Conservation (phyloP, 2,329 filamentous ascomycete species). For the Allantophomopsis cytisporea region DNA sequence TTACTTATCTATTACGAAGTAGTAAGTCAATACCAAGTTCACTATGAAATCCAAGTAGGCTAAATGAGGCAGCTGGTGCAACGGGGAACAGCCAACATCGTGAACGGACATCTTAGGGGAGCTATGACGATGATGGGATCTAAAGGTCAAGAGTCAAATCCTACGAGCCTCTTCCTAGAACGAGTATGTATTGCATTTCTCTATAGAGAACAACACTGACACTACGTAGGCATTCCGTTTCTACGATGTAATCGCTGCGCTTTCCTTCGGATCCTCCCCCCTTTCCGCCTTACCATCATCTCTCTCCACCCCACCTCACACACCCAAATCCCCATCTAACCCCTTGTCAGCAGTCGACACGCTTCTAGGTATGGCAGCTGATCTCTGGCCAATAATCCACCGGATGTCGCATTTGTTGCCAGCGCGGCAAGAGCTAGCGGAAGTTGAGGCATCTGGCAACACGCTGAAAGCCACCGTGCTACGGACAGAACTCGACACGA, state of each 20-base stretch:
- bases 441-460: slow-evolving; percentile 26
- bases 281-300: slow-evolving; percentile 34
- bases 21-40: slow-evolving; percentile 23
- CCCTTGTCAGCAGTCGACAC: slow-evolving; percentile 40
- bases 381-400: slow-evolving; percentile 50
- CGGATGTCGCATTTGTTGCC: slow-evolving; percentile 40
- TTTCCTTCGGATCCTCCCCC: slow-evolving; percentile 45
- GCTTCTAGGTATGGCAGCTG: slow-evolving; percentile 46
- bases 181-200: slow-evolving; percentile 25
- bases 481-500: slow-evolving; percentile 16
- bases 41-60: background rate
- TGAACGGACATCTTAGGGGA: slow-evolving; percentile 46
- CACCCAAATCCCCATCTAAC: slow-evolving; percentile 28
- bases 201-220: slow-evolving; percentile 9
- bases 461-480: slow-evolving; percentile 14
- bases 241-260: slow-evolving; percentile 50
- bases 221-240: slow-evolving; percentile 42
- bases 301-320: slow-evolving; percentile 27
- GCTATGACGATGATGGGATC: slow-evolving; percentile 46
- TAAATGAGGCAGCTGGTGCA: slow-evolving; percentile 38
- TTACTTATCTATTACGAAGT: slow-evolving; percentile 51
- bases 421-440: slow-evolving; percentile 36
- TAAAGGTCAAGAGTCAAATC: slow-evolving; percentile 27
- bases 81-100: slow-evolving; percentile 42
- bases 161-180: slow-evolving; percentile 43